Base-by-base conservation (phyloP, 2,329 filamentous ascomycete species). In the Chaetomiaceae sp. region DNA sequence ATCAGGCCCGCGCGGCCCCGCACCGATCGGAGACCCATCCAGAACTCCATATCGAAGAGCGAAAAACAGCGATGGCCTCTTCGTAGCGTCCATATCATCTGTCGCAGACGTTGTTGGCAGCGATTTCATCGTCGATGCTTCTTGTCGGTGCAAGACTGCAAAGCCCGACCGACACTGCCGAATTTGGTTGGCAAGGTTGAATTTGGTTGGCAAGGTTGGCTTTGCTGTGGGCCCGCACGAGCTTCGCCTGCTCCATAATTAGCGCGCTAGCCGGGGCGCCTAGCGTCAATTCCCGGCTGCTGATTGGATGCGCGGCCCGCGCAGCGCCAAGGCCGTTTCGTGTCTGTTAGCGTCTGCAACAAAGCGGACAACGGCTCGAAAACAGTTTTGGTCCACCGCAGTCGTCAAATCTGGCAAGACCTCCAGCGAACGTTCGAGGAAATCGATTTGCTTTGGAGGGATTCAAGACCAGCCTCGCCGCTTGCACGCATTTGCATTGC, bases 211-310 rank as follows among this genome's bases (percentile, higher is more conserved):
- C 4, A 6, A 34, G 31, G 31, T n/a, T n/a, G n/a, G n/a, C 31
- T 8, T 20, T 9, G 17, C 20, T 11, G 20, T n/a, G 25, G 14
- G 22, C 22, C 19, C 34, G 42, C 27, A 27, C 17, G 4, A 31
- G 34, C 52, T 50, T 47, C 52, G 52, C 52, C 51, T 22, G 12
- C 46, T 51, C 47, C 53, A 51, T 31, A 51, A 43, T 55, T 55
- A 55, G 53, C 53, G 47, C 53, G 34, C 34, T 25, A 22, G 33
- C 19, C 3, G 34, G 3, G 47, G 48, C 47, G 47, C 36, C 44
- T 27, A 27, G 53, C 48, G 53, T 42, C 48, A 47, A 51, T n/a
- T 20, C 3, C 4, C 3, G 31, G 25, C 17, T 17, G 37, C 4
- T 43, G 43, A 55, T 55, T 55, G 53, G 53, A 2, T 9, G n/a